Evolutionary conservation across 352 stramenopile species (phyloP).

Genomic region (Elongisporangium senticosum): DNA sequence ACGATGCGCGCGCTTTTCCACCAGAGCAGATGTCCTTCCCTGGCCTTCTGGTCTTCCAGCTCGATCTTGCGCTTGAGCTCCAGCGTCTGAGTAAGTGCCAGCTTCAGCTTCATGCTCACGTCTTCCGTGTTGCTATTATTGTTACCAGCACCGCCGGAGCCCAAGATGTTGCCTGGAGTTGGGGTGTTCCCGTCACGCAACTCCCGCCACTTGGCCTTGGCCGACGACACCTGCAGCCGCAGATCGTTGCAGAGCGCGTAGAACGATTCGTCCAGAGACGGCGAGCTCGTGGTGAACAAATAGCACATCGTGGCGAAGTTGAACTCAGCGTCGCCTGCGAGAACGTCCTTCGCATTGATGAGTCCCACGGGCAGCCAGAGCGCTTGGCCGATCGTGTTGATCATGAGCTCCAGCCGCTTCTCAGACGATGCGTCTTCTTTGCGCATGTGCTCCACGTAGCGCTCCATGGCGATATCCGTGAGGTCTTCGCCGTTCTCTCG

Average conservation of each 20-base stretch:
- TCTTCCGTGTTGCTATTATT: slow-evolving; percentile 11
- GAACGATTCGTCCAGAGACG: slow-evolving; percentile 45
- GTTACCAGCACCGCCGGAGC: not conserved
- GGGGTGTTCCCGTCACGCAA: slow-evolving; percentile 6
- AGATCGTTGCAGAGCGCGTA: slow-evolving; percentile 43
- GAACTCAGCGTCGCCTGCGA: slow-evolving; percentile 64
- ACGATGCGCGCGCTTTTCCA: slow-evolving; percentile 64
- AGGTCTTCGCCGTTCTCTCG: slow-evolving; percentile 78
- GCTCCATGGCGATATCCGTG: slow-evolving; percentile 68
- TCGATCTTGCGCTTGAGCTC: slow-evolving; percentile 72
- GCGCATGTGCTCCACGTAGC: slow-evolving; percentile 63
- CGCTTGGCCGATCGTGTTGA: slow-evolving; percentile 61
- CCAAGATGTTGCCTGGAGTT: slow-evolving; percentile 1
- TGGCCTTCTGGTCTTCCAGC: slow-evolving; percentile 43
- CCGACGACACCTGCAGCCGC: slow-evolving; percentile 41
- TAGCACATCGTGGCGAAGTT: slow-evolving; percentile 74
- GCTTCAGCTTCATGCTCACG: slow-evolving; percentile 55
- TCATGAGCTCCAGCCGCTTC: slow-evolving; percentile 66
- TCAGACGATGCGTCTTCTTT: slow-evolving; percentile 32
- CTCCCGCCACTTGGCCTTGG: slow-evolving; percentile 59
- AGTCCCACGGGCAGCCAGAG: slow-evolving; percentile 64
- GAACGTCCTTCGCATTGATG: slow-evolving; percentile 57
- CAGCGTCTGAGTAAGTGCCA: slow-evolving; percentile 60
- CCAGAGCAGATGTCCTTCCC: slow-evolving; percentile 63
- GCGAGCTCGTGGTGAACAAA: slow-evolving; percentile 60